phyloP scores from a whole-genome alignment of 2,329 filamentous ascomycete genomes.

The Graphilbum ipis-grandicollis region DNA sequence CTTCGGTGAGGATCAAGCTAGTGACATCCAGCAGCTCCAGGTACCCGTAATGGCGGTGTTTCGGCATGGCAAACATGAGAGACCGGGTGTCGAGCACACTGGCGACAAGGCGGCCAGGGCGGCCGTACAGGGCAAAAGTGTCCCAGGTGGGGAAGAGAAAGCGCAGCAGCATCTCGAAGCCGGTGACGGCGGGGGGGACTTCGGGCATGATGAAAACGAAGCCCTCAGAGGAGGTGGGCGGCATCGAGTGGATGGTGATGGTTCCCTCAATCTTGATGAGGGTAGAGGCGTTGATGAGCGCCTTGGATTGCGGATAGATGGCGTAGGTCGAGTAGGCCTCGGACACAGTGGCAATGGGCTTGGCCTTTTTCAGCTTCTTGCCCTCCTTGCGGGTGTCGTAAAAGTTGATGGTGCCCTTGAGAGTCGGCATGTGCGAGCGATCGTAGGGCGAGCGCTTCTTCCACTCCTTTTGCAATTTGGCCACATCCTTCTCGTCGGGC shows the following conservation, averaged over 20 bases:
- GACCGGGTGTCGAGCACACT: conserved; percentile 76
- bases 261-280: conserved; percentile 85
- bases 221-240: conserved; percentile 66
- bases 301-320: conserved; percentile 88
- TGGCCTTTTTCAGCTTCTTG: conserved; percentile 81
- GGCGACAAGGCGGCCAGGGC: conserved; percentile 70
- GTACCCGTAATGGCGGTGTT: conserved; percentile 74
- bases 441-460: conserved; percentile 77
- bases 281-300: conserved; percentile 84
- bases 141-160: conserved; percentile 92
- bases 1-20: conserved; percentile 59
- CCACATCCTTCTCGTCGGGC: conserved; percentile 81
- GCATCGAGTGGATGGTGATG: conserved; percentile 70
- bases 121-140: conserved; percentile 78
- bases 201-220: conserved; percentile 99
- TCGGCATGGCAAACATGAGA: conserved; percentile 96
- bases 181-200: conserved; percentile 73
- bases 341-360: conserved; percentile 79
- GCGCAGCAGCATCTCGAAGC: conserved; percentile 87
- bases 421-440: conserved; percentile 42
- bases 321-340: conserved; percentile 87
- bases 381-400: conserved; percentile 61
- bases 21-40: conserved; percentile 77
- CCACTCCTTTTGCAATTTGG: conserved; percentile 65
- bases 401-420: conserved; percentile 87